Base-by-base conservation (phyloP, 805 yeast species). In the Yamadazyma kitorensis region DNA sequence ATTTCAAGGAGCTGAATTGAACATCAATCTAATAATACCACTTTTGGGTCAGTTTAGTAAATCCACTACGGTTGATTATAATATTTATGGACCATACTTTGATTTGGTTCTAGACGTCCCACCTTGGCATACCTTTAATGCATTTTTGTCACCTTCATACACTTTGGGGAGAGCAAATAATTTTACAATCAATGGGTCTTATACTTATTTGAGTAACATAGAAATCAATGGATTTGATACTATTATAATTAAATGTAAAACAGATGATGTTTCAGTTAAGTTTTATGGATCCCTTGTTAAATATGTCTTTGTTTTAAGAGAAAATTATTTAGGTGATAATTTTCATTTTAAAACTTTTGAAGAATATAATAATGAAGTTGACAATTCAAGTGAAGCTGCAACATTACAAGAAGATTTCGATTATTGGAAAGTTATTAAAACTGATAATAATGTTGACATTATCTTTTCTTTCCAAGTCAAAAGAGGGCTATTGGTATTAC, bases 271-370 rank as follows among this genome's bases (percentile, higher is more conserved):
- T 1, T 77, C 84, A 0, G 51, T 93, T 24, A 72, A 82, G 30
- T 75, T 82, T 28, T 85, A 85, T 52, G 98, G 98, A 0, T 84
- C 78, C 54, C 70, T 88, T 6, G 68, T 87, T 5, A 76, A 82
- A 43, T 87, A 84, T 54, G 63, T 91, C 26, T 76, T 88, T 66
- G 73, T 78, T 11, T 67, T 93, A 30, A 74, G 82, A 29, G 96
- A 86, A 51, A 93, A 93, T 52, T 91, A 93, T 54, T 85, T 93
- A 55, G 98, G 98, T 2, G 93, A 86, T 28, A 70, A 73, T 40
- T 70, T 76, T n/a, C 86, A 80, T 46, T 93, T 93, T 54, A 79
- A 76, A 44, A 93, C 98, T 0, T 71, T 87, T 29, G 93, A 86
- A 43, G 98, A 91, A 53, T 89, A 80, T 45, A 74, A 79, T 4